Evolutionary conservation across 2,329 filamentous ascomycete genomes (phyloP).

Genomic region (Paramyrothecium roridum): DNA sequence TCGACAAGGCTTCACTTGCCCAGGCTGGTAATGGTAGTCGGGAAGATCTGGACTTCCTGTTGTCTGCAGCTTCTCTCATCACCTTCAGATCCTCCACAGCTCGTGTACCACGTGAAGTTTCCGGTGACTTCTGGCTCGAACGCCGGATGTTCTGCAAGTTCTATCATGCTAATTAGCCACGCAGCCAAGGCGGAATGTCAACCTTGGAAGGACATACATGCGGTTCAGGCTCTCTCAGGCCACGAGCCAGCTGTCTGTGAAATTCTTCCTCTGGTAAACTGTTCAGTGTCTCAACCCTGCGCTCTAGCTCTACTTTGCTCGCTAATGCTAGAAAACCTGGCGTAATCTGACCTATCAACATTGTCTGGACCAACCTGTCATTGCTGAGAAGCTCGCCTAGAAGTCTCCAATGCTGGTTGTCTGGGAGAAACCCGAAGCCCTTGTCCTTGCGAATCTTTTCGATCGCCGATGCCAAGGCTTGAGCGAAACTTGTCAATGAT

Average conservation of each 20-base stretch:
- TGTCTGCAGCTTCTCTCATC: constrained; percentile 28
- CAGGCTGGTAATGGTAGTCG: constrained; percentile 22
- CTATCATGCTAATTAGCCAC: constrained; percentile 16
- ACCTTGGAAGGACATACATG: constrained; percentile 21
- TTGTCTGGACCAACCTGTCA: constrained; percentile 25
- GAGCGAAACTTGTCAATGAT: constrained; percentile 6
- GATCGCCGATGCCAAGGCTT: constrained; percentile 19
- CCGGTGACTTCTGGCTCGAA: constrained; percentile 8
- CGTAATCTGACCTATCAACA: constrained; percentile 20
- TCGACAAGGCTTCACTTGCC: constrained; percentile 24
- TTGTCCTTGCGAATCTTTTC: constrained; percentile 17
- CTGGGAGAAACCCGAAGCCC: constrained; percentile 23
- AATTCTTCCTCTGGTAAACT: constrained; percentile 21
- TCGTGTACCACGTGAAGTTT: constrained; percentile 7
- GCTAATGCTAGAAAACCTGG: constrained; percentile 23
- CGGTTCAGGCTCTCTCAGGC: constrained; percentile 20
- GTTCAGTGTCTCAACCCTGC: constrained; percentile 19
- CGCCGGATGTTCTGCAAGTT: constrained; percentile 27
- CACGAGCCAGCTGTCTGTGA: constrained; percentile 12
- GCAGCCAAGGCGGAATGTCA: not conserved
- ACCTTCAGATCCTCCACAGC: constrained; percentile 26
- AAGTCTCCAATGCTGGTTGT: constrained; percentile 31
- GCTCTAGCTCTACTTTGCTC: constrained; percentile 18
- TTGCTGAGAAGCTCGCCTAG: constrained; percentile 20
- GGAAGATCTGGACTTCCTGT: constrained; percentile 17